Base-by-base conservation (phyloP, 345 rosid species). In the Mangifera indica region DNA sequence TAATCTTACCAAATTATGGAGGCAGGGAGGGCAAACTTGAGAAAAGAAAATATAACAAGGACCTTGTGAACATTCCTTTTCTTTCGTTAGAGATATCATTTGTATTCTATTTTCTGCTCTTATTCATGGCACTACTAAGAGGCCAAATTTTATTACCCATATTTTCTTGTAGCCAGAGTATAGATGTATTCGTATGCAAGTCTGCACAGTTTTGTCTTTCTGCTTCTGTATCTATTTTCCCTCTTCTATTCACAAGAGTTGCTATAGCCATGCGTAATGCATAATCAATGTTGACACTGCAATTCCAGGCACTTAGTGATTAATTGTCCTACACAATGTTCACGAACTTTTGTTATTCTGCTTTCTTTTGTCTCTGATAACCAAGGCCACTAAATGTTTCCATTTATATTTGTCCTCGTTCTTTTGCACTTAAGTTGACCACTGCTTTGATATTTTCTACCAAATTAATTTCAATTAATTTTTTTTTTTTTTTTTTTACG, bases 371-470 rank as follows among this genome's bases (percentile, higher is more conserved):
- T 37, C 32, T 68, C 52, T 34, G 13, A 6, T 22, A 40, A 20
- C 10, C 60, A 20, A 68, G 29, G 6, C n/a, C 40, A 15, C 52
- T 54, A 8, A 13, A 20, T 44, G 17, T 44, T 15, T 34, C 13
- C 52, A 46, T 45, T 25, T 70, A 29, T 24, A 14, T 26, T 21
- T 45, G 15, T 49, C 17, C 13, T 63, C 25, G 53, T 12, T 25
- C 46, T n/a, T 58, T 55, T 57, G 58, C 46, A 57, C 12, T 0
- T 15, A 49, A 49, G 15, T 5, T 49, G 42, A 49, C 45, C 59
- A 55, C 29, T 32, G 58, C 59, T 65, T 53, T 22, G n/a, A 2
- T 45, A 18, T 44, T 32, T 26, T 49, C 62, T 75, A n/a, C 49
- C 24, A 67, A 37, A 37, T 37, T 37, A 37, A 37, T 37, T 37